Percentiles rank a stretch among this genome's conserved stretches.
Evolutionary conservation across 2,329 filamentous ascomycete species (phyloP).

Genomic region (Xylaria sp.): DNA sequence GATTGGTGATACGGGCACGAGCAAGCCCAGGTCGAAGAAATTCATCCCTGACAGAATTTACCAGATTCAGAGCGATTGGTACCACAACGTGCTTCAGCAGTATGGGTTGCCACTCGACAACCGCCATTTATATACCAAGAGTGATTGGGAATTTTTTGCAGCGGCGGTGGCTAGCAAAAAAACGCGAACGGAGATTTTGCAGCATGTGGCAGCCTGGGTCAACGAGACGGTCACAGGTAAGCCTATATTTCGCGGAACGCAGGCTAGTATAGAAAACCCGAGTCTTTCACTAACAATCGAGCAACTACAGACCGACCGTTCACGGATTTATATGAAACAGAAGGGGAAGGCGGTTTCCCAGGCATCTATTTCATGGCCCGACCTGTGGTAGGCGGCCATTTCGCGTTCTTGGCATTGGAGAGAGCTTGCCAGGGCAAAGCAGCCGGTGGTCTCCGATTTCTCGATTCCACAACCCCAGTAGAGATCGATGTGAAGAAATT

Average conservation of each 20-base stretch:
- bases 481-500: constrained; percentile 52
- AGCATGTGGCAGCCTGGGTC: constrained; percentile 81
- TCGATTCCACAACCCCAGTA: constrained; percentile 54
- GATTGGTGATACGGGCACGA: constrained; percentile 28
- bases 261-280: not conserved
- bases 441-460: constrained; percentile 64
- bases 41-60: constrained; percentile 84
- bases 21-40: constrained; percentile 43
- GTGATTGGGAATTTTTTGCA: constrained; percentile 91
- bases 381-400: constrained; percentile 87
- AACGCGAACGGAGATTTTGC: constrained; percentile 76
- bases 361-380: constrained; percentile 81
- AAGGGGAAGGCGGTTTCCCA: constrained; percentile 79
- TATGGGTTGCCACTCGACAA: constrained; percentile 87
- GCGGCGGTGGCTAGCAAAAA: constrained; percentile 78
- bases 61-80: constrained; percentile 83
- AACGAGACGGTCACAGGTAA: constrained; percentile 80
- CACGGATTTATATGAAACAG: constrained; percentile 85
- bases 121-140: constrained; percentile 86
- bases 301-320: constrained; percentile 71
- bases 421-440: constrained; percentile 80
- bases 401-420: constrained; percentile 84
- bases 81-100: constrained; percentile 79
- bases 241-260: constrained; percentile 31
- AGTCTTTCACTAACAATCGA: constrained; percentile 21